These are phyloP conservation scores for Apiotrichum domesticum DNA, from an alignment of 1,284 basidiomycete genomes.

Conservation along the genomic window DNA sequence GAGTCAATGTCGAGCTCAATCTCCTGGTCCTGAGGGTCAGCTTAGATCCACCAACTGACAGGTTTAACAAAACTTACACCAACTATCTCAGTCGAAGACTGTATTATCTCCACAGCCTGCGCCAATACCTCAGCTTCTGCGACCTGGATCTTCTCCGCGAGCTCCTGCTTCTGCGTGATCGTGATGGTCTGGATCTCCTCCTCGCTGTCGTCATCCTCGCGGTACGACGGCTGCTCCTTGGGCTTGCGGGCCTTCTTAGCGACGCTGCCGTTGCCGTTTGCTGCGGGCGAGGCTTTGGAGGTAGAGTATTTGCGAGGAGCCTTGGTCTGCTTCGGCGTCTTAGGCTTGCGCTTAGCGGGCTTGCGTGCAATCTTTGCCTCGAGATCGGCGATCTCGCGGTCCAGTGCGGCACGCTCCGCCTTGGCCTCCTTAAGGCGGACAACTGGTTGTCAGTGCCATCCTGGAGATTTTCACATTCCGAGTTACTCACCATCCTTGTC, in stretches of 20 bases:
- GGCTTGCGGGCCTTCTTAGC: conserved; percentile 38
- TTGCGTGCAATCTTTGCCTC: conserved; percentile 23
- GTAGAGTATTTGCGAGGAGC: conserved; percentile 46
- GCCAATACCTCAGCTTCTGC: conserved; percentile 72
- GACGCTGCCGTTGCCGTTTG: conserved; percentile 27
- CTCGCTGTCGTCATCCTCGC: conserved; percentile 47
- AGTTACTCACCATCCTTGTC: conserved; percentile 45
- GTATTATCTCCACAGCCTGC: conserved; percentile 84
- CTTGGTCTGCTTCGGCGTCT: conserved; percentile 48
- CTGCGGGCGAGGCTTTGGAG: conserved; percentile 29
- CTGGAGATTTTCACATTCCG: too few relatives aligned
- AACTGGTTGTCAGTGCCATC: not conserved
- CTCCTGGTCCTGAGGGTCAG: conserved; percentile 69
- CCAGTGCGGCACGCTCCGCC: conserved; percentile 13
- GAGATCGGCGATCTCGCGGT: conserved; percentile 33
- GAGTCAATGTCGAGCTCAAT: conserved; percentile 94
- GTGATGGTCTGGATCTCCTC: conserved; percentile 51
- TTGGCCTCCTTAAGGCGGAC: conserved; percentile 16
- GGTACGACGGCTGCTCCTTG: conserved; percentile 33
- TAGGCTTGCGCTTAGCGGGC: conserved; percentile 17
- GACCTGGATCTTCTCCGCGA: conserved; percentile 81
- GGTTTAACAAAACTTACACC: conserved; percentile 58
- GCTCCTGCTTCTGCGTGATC: conserved; percentile 91
- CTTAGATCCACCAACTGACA: not conserved
- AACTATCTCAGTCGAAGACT: conserved; percentile 77